Conservation (phyloP, 2,329 filamentous ascomycete genomes). For the Phoma herbarum region DNA sequence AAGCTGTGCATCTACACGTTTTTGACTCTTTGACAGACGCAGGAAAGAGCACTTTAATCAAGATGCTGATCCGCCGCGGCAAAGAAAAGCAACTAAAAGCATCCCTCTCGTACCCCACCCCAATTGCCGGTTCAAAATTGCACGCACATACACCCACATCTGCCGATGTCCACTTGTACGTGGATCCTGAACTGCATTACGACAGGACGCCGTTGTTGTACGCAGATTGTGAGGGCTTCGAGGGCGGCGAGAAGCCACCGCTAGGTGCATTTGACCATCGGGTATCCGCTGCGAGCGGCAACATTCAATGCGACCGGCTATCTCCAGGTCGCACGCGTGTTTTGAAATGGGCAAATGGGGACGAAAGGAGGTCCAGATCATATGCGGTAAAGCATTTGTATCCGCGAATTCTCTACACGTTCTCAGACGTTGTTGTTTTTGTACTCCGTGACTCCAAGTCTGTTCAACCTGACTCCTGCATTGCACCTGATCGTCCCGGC, state of each 20-base stretch:
- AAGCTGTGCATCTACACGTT: neutral
- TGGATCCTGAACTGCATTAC: conserved; percentile 10
- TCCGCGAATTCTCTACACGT: neutral
- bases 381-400: neutral
- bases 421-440: neutral
- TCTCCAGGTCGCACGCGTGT: neutral
- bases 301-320: neutral
- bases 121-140: neutral
- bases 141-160: neutral
- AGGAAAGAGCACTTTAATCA: conserved; percentile 61
- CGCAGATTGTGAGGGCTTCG: conserved; percentile 63
- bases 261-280: conserved; percentile 26
- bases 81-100: conserved; percentile 4
- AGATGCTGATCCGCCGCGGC: conserved; percentile 54
- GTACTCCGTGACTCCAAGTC: neutral
- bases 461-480: neutral
- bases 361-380: neutral
- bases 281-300: neutral
- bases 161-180: neutral
- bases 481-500: neutral
- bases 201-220: conserved; percentile 55
- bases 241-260: conserved; percentile 58
- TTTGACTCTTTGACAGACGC: conserved; percentile 47
- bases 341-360: neutral
- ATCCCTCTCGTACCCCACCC: neutral